phyloP scores from a whole-genome alignment of 2,329 filamentous ascomycete species.

The Cladophialophora chaetospira region DNA sequence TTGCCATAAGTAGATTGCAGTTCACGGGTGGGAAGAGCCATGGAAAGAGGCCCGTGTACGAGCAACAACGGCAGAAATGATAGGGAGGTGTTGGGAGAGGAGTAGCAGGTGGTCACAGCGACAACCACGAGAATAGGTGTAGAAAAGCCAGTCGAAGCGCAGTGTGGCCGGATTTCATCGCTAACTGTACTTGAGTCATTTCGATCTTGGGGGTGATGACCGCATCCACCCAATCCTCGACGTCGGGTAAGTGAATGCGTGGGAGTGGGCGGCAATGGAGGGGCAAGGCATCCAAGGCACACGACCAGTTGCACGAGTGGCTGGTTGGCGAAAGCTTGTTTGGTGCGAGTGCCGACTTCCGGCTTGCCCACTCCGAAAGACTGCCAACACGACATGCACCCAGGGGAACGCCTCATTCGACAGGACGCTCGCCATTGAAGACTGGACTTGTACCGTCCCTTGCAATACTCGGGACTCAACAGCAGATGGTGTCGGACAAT shows the following conservation, averaged over 20 bases:
- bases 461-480: too few species aligned
- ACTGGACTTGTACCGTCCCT: too few species aligned
- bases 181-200: neutral
- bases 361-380: neutral
- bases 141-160: slow-evolving; percentile 14
- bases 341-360: neutral
- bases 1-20: slow-evolving; percentile 23
- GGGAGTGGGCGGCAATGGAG: slow-evolving; percentile 6
- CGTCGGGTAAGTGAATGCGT: neutral
- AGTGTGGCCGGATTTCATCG: slow-evolving; percentile 18
- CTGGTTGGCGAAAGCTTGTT: neutral
- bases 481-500: too few species aligned
- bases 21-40: slow-evolving; percentile 12
- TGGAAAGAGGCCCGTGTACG: slow-evolving; percentile 6
- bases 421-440: too few species aligned
- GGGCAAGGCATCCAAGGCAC: neutral
- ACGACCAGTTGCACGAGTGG: too few species aligned
- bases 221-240: slow-evolving; percentile 6
- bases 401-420: neutral
- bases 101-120: neutral
- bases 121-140: neutral
- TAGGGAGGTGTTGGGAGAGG: neutral
- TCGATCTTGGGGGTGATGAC: neutral
- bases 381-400: neutral
- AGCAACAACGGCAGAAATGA: neutral